Percentiles rank a stretch among this genome's conserved stretches.
These are phyloP conservation scores for Bathelium albidoporum DNA, from an alignment of 495 filamentous ascomycete genomes.

Conservation along the genomic window DNA sequence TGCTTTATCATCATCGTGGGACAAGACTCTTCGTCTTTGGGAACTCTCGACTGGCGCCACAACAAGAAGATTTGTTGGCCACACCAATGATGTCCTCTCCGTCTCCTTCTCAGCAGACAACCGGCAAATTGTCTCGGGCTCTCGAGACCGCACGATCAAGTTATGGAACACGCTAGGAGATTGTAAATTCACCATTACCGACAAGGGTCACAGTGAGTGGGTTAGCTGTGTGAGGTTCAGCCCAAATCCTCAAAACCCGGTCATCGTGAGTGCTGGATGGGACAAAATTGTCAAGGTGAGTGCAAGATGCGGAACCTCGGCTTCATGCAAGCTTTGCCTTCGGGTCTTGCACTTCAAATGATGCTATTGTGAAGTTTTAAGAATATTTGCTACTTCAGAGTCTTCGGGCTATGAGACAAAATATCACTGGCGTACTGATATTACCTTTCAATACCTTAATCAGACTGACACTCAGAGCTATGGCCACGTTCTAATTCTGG, in stretches of 20 bases:
- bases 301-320: constrained; percentile 19
- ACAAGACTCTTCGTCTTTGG: constrained; percentile 99
- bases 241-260: constrained; percentile 99
- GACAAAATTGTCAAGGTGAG: constrained; percentile 99
- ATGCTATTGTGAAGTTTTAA: constrained; percentile 67
- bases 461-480: too few relatives aligned
- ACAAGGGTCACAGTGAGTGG: constrained; percentile 99
- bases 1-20: constrained; percentile 97
- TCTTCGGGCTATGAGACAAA: constrained; percentile 93
- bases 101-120: constrained; percentile 99
- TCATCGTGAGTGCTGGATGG: constrained; percentile 98
- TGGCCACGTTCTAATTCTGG: background rate
- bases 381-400: constrained; percentile 99
- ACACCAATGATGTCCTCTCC: constrained; percentile 98
- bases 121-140: constrained; percentile 99
- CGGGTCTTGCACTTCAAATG: constrained; percentile 43
- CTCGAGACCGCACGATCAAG: constrained; percentile 97
- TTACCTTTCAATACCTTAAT: constrained; percentile 13
- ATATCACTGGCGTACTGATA: constrained; percentile 85
- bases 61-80: constrained; percentile 95
- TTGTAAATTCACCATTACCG: constrained; percentile 99
- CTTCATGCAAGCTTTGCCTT: background rate
- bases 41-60: constrained; percentile 93
- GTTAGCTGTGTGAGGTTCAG: constrained; percentile 98
- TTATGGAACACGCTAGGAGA: constrained; percentile 99